Evolutionary conservation across 768 basidiomycete species (phyloP), one percentile per base, ranked within the genome.

Genomic region (Suillus decipiens): DNA sequence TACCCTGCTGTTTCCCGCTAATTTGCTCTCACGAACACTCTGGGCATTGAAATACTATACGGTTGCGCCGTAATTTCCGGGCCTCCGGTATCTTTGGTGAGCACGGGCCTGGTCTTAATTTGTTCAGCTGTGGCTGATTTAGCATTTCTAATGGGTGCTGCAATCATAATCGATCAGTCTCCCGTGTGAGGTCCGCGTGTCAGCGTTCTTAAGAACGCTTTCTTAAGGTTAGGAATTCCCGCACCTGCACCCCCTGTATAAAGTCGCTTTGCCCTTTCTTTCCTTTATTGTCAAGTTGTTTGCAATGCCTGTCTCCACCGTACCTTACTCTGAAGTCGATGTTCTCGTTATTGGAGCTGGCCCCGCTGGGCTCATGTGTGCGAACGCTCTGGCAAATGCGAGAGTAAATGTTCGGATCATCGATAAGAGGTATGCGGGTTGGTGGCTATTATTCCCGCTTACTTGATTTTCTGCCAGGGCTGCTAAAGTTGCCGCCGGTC

Each of bases 261-360:
- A 63, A 65, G 53, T 19, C 9, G 12, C 31, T 41, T 10, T 41
- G 31, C 19, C 11, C 34, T 31, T 66, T 48, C 62, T 53, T 53
- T 45, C 59, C n/a, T n/a, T n/a, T n/a, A 60, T 54, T 11, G 7
- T 24, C 6, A 19, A 33, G 2, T 60, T 7, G 12, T 31, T 60
- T 7, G 3, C 12, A 28, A 64, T 64, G 63, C 63, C 63, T 36
- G 53, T 43, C 10, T 42, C 63, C 31, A 12, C 28, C 14, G 36
- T 45, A 12, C 55, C n/a, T 55, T 62, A 65, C 5, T 76, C 76
- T 11, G 60, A 73, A 47, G 79, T 80, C 34, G 80, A 80, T 61
- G 77, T 80, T 39, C 73, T 80, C 50, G 69, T 80, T 59, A 76
- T 80, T n/a, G 80, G 79, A 45, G 80, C 79, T 14, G 79, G 79